These are phyloP conservation scores for Vanderwaltozyma polyspora DNA, from an alignment of 805 yeast genomes.

Conservation along the genomic window DNA sequence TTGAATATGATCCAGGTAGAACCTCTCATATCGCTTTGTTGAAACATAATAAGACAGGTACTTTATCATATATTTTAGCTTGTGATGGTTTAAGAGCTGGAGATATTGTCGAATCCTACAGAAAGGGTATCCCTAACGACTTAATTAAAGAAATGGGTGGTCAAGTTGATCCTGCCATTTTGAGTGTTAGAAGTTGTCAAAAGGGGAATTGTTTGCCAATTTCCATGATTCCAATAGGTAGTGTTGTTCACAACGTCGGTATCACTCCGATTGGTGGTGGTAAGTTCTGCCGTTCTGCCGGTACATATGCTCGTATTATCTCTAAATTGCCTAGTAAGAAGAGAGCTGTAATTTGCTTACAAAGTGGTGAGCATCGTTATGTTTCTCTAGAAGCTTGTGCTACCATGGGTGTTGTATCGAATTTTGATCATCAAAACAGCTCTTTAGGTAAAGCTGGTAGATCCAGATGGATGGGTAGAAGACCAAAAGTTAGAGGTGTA, in stretches of 20 bases:
- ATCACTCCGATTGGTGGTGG: conserved; percentile 67
- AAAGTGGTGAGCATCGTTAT: conserved; percentile 89
- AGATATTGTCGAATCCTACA: conserved; percentile 78
- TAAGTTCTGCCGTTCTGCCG: conserved; percentile 87
- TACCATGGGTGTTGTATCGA: conserved; percentile 85
- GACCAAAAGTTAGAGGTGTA: conserved; percentile 95
- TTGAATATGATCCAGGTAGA: conserved; percentile 93
- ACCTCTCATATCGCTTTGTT: conserved; percentile 85
- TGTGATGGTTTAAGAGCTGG: conserved; percentile 90
- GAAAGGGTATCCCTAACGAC: conserved; percentile 74
- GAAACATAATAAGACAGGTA: conserved; percentile 49
- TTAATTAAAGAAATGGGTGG: conserved; percentile 81
- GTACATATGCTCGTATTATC: conserved; percentile 81
- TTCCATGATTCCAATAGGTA: conserved; percentile 87
- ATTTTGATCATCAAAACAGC: conserved; percentile 81
- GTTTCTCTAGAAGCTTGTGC: conserved; percentile 82
- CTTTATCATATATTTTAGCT: conserved; percentile 73
- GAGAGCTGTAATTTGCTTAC: conserved; percentile 69
- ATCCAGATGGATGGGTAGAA: conserved; percentile 78
- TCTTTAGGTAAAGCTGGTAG: conserved; percentile 96
- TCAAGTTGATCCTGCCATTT: conserved; percentile 79
- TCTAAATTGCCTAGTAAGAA: conserved; percentile 62
- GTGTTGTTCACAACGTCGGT: conserved; percentile 81
- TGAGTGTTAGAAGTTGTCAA: conserved; percentile 76
- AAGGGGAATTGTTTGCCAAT: conserved; percentile 93